A percentile compares a stretch with the other conserved stretches of the same genome.
Conservation (phyloP, 495 filamentous ascomycete genomes). For the Tuber borchii region DNA sequence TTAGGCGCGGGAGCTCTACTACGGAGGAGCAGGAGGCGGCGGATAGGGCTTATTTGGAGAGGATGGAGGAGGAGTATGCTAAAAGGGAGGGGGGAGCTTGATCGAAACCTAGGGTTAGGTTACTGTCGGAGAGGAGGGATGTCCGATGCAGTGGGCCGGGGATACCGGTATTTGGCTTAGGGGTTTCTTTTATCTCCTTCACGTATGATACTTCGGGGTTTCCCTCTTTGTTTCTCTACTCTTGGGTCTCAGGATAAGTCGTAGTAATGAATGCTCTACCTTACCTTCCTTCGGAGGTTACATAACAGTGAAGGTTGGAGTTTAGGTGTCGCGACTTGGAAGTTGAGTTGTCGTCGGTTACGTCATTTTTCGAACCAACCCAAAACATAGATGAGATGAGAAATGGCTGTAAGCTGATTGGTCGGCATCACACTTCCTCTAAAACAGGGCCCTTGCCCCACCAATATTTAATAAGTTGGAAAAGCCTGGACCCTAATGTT, state of each 20-base stretch:
- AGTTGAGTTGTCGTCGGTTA: neutral
- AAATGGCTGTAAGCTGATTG: neutral
- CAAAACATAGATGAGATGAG: slow-evolving; percentile 1
- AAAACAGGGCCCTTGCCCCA: neutral
- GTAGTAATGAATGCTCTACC: neutral
- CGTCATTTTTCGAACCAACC: neutral
- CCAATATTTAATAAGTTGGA: neutral
- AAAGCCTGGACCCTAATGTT: neutral
- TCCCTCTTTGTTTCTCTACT: slow-evolving; percentile 3
- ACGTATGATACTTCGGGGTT: neutral
- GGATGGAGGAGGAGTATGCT: slow-evolving; percentile 74
- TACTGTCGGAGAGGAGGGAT: neutral
- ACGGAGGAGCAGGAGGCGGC: slow-evolving; percentile 48
- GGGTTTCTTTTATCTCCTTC: neutral
- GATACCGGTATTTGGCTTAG: neutral
- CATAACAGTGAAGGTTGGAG: neutral
- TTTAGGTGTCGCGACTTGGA: neutral
- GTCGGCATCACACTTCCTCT: neutral
- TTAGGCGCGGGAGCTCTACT: slow-evolving; percentile 7
- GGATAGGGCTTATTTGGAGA: slow-evolving; percentile 59
- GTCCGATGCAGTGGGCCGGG: neutral
- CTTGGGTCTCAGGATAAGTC: neutral
- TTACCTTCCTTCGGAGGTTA: neutral
- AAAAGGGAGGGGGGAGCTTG: slow-evolving; percentile 66
- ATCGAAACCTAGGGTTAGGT: slow-evolving; percentile 8